phyloP scores from a whole-genome alignment of 345 rosid species.

The Salix udensis region DNA sequence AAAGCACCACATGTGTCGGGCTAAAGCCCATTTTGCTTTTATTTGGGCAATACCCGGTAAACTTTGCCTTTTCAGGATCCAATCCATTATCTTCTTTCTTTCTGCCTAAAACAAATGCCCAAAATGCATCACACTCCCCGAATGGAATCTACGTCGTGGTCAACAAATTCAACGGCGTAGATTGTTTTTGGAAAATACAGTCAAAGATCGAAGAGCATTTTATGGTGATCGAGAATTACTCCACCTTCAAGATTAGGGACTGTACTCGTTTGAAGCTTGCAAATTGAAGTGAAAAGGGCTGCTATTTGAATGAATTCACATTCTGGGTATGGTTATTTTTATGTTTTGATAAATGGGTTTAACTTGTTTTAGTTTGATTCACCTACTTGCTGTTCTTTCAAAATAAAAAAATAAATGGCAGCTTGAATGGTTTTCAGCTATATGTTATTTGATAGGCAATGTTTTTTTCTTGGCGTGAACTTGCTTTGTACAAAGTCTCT shows the following conservation, averaged over 20 bases:
- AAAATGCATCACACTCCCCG: no score
- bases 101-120: no score
- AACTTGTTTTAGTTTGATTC: neutral
- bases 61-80: no score
- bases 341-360: neutral
- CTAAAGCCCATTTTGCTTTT: neutral
- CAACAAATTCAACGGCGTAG: neutral
- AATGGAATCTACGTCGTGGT: neutral
- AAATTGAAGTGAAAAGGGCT: neutral
- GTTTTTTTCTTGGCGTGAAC: no score
- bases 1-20: neutral
- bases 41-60: neutral
- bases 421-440: neutral
- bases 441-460: neutral
- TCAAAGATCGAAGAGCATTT: neutral
- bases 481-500: neutral
- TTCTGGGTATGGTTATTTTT: neutral
- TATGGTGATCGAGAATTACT: neutral
- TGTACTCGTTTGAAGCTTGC: neutral
- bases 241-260: neutral
- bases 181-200: neutral
- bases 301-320: neutral
- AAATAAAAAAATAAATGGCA: neutral
- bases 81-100: no score
- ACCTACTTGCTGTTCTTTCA: neutral